phyloP scores from a whole-genome alignment of 306 rosid species.

The Trifolium fragiferum region DNA sequence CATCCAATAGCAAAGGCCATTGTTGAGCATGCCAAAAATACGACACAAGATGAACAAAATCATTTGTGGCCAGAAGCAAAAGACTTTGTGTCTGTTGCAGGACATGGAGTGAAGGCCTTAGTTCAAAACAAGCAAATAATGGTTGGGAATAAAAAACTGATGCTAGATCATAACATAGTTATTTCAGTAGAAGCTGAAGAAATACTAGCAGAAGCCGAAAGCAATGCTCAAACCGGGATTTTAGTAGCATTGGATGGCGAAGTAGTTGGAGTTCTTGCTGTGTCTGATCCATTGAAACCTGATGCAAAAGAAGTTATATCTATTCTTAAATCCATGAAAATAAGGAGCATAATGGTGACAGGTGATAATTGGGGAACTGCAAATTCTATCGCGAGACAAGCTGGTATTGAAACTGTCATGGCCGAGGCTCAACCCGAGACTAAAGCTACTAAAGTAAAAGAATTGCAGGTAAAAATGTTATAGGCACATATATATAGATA shows the following conservation, averaged over 20 bases:
- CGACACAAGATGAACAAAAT: conserved; percentile 54
- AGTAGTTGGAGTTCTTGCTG: conserved; percentile 67
- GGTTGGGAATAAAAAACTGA: conserved; percentile 79
- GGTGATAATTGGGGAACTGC: conserved; percentile 97
- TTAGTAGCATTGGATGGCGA: conserved; percentile 63
- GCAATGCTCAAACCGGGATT: conserved; percentile 73
- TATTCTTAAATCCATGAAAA: conserved; percentile 77
- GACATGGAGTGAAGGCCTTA: conserved; percentile 77
- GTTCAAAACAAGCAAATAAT: conserved; percentile 61
- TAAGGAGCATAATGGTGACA: conserved; percentile 77
- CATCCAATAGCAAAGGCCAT: conserved; percentile 87
- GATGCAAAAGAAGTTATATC: conserved; percentile 68
- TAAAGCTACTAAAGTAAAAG: conserved; percentile 72
- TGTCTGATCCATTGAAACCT: conserved; percentile 84
- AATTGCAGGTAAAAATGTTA: conserved; percentile 62
- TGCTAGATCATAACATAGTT: conserved; percentile 54
- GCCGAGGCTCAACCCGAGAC: conserved; percentile 82
- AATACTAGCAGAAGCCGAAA: conserved; percentile 67
- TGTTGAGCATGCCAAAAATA: conserved; percentile 70
- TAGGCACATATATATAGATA: too few species aligned
- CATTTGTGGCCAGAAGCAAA: conserved; percentile 67
- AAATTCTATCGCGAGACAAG: conserved; percentile 78
- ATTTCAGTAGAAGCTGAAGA: conserved; percentile 64
- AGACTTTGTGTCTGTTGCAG: conserved; percentile 69
- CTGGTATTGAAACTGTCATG: conserved; percentile 68